Evolutionary conservation across 2,329 filamentous ascomycete species (phyloP).

Genomic region (Cladophialophora chaetospira): DNA sequence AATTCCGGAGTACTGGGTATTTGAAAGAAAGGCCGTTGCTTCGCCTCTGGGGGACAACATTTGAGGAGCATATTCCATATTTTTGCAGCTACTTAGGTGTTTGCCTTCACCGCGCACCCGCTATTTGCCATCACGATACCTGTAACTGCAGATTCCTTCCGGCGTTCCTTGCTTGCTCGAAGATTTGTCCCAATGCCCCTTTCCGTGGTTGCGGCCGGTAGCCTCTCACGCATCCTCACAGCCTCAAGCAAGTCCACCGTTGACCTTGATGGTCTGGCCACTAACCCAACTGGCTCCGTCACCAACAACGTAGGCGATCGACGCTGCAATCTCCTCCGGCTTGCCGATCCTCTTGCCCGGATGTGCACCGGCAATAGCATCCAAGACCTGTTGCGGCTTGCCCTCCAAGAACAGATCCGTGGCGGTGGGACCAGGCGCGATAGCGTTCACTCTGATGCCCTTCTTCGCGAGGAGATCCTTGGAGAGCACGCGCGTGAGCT

Average conservation of each 20-base stretch:
- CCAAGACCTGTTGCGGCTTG: slow-evolving; percentile 51
- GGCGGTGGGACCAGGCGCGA: slow-evolving; percentile 57
- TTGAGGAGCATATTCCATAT: too few species aligned
- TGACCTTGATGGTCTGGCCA: slow-evolving; percentile 52
- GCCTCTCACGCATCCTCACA: background rate
- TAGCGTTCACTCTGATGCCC: slow-evolving; percentile 55
- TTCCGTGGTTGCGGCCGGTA: background rate
- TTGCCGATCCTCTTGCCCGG: slow-evolving; percentile 52
- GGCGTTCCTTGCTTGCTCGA: too few species aligned
- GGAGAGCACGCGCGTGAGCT: slow-evolving; percentile 57
- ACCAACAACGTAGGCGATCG: slow-evolving; percentile 48
- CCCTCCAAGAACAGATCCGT: slow-evolving; percentile 59
- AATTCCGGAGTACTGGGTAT: too few species aligned
- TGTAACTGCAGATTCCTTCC: too few species aligned
- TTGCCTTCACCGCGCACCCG: too few species aligned
- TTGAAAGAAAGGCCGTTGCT: too few species aligned
- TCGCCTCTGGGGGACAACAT: too few species aligned
- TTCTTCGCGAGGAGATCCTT: slow-evolving; percentile 53
- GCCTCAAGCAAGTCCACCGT: slow-evolving; percentile 42
- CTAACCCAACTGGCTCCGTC: slow-evolving; percentile 47
- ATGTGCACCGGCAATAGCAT: slow-evolving; percentile 44
- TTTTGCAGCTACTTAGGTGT: too few species aligned
- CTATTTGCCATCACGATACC: too few species aligned
- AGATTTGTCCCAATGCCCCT: background rate
- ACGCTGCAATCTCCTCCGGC: slow-evolving; percentile 54